These are phyloP conservation scores for Tricladium varicosporioides DNA, from an alignment of 2,329 filamentous ascomycete genomes.

Conservation along the genomic window DNA sequence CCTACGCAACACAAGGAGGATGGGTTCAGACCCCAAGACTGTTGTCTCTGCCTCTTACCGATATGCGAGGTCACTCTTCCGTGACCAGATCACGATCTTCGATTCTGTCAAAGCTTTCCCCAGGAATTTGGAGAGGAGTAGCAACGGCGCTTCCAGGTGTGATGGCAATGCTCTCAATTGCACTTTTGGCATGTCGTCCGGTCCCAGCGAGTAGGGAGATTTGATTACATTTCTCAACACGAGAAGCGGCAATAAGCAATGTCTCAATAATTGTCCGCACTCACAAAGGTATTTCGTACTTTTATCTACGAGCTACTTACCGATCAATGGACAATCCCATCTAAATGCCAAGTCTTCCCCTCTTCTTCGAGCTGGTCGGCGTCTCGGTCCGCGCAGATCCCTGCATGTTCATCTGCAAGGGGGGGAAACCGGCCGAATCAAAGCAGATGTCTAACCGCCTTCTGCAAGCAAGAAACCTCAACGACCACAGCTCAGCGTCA, in stretches of 20 bases:
- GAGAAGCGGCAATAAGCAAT: conserved; percentile 1
- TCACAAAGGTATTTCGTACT: background rate
- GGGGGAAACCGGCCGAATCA: background rate
- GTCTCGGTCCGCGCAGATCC: background rate
- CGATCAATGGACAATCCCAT: background rate
- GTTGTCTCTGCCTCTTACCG: no score
- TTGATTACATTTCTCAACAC: background rate
- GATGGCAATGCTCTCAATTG: background rate
- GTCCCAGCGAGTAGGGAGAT: background rate
- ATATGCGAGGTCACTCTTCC: no score
- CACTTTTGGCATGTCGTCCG: background rate
- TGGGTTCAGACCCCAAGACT: background rate
- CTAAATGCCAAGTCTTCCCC: background rate
- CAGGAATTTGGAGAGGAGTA: background rate
- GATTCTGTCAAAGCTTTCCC: no score
- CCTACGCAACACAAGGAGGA: background rate
- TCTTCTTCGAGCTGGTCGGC: background rate
- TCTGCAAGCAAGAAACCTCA: conserved; percentile 6
- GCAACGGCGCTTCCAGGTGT: background rate
- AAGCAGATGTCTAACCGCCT: background rate
- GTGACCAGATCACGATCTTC: no score
- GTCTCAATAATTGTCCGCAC: background rate
- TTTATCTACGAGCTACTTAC: background rate
- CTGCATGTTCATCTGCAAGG: background rate
- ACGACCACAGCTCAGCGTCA: background rate